Base-by-base conservation (phyloP, 148 eudicot genomes). In the Rhododendron ferrugineum region DNA sequence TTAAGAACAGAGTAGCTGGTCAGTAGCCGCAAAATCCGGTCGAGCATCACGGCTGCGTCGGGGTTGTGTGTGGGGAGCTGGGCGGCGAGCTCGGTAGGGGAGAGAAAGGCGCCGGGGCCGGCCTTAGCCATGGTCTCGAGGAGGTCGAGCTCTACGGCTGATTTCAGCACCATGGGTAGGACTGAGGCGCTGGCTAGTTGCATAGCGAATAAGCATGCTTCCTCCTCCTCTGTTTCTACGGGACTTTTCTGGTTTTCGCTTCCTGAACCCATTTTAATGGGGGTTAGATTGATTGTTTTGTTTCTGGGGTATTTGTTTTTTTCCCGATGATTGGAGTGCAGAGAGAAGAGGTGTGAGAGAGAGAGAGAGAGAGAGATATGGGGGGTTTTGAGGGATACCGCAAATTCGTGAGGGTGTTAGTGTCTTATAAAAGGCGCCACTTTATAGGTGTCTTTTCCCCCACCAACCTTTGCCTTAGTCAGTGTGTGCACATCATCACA, bases 91-190 rank as follows among this genome's bases (percentile, higher is more conserved):
- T 95, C 94, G 3, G 90, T 32, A 0, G 99, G 93, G 0, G 98
- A 92, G 2, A 97, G 76, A 1, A 82, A 93, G 28, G 92, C 94
- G 9, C 92, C 93, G 1, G 92, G 89, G 0, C 96, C 95, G 3
- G 96, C 91, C 83, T 82, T 89, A 10, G 91, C 93, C 30, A 95
- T 92, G 83, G 91, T 93, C 89, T 97, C 98, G 1, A 97, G 92
- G 52, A 95, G 93, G 79, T 94, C 98, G 8, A 97, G 98, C 88
- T 97, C 99, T 0, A 97, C 87, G 66, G 96, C 92, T 13, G 98
- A 87, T 83, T 94, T 95, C 23, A 97, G 82, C 5, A 94, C 95
- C 98, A 95, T 95, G 60, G 99, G 96, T 1, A 94, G 96, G 42
- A 97, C 98, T 0, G 98, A 93, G 15, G 94, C 93, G 81, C 93